Base-by-base conservation (phyloP, 1,284 basidiomycete genomes). In the Ganoderma lingzhi region DNA sequence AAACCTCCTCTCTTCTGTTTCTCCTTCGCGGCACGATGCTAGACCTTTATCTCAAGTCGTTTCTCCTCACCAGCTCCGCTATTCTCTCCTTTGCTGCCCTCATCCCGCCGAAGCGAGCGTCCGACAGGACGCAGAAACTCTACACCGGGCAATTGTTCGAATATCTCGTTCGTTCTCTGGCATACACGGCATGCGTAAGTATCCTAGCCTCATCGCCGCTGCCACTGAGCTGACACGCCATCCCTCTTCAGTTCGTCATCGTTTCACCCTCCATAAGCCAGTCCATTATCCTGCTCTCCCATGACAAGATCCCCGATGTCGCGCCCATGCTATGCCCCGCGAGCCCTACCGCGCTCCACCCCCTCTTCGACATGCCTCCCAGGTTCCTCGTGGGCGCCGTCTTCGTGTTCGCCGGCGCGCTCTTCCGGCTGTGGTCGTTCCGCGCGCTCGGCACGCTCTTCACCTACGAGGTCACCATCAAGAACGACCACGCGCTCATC, bases 391-490 rank as follows among this genome's bases (percentile, higher is more conserved):
- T 73, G 17, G 77, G 75, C 19, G 60, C 70, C 28, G 30, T 70
- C 51, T 39, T 69, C 37, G 65, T 70, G 1, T 32, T 71, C 39
- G 41, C 66, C 56, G 77, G 74, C 35, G 67, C 71, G 1, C 8
- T 71, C 35, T 48, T 77, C 51, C 75, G 77, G 23, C 65, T 75
- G 19, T 69, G 70, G 64, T 77, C 75, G 63, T 76, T 72, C 71
- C 72, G 66, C 37, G 48, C 68, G 19, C 70, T 78, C 32, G 77
- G 77, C 9, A 55, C 69, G 1, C 71, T 76, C 59, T 78, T 78
- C 71, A 78, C 77, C 19, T 78, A 76, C 67, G 76, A 78, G 66
- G 66, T 78, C 66, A 63, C 75, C 30, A 76, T 78, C 64, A 70
- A 62, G n/a, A 70, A 73, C 12, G 53, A 63, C 35, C 78, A 78